Evolutionary conservation across 169 alveolate species (phyloP).

Genomic region (Plasmodium vivax): DNA sequence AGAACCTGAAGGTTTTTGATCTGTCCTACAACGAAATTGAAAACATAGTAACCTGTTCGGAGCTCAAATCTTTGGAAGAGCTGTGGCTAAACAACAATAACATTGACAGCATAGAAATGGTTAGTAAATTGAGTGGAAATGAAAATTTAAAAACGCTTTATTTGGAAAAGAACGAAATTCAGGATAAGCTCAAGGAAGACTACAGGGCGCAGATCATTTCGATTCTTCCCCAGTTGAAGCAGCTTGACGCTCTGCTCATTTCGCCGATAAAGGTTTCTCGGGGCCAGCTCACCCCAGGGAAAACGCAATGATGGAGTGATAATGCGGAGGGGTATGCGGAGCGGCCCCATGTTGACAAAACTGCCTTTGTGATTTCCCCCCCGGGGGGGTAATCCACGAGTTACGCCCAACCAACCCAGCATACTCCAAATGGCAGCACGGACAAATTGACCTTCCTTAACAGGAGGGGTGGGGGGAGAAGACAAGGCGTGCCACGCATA

Average conservation of each 20-base stretch:
- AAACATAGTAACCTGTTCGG: slow-evolving; percentile 71
- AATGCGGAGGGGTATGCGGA: background rate
- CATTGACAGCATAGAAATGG: slow-evolving; percentile 77
- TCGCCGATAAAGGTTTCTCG: background rate
- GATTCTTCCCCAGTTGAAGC: slow-evolving; percentile 80
- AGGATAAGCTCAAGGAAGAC: slow-evolving; percentile 83
- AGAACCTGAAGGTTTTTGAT: slow-evolving; percentile 81
- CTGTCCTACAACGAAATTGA: slow-evolving; percentile 83
- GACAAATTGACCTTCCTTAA: background rate
- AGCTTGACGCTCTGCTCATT: slow-evolving; percentile 28
- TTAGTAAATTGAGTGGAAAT: slow-evolving; percentile 73
- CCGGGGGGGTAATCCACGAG: background rate
- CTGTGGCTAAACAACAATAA: slow-evolving; percentile 87
- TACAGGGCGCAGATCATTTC: slow-evolving; percentile 81
- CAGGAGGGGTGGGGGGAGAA: background rate
- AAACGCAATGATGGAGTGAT: background rate
- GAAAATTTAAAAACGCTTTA: slow-evolving; percentile 82
- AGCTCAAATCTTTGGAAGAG: slow-evolving; percentile 82
- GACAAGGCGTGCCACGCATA: background rate
- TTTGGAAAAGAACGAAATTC: slow-evolving; percentile 87
- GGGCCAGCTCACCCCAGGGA: background rate
- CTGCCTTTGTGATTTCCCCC: background rate
- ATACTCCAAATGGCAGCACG: background rate
- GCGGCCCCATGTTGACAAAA: background rate
- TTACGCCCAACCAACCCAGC: background rate